phyloP scores from a whole-genome alignment of 345 rosid genomes.

The Pseudoturritis turrita region DNA sequence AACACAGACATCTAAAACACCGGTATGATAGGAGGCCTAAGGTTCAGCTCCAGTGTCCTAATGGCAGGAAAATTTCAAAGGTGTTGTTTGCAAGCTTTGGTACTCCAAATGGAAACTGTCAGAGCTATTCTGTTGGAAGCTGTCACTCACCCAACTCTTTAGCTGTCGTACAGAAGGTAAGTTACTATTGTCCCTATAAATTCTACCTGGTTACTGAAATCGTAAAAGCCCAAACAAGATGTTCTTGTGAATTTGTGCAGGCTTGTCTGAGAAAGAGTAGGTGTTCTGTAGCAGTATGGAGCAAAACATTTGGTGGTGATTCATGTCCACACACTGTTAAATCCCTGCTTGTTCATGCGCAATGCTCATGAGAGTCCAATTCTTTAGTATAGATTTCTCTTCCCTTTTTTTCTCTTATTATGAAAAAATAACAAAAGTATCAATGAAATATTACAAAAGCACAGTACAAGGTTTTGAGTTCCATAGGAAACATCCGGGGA shows the following conservation, averaged over 20 bases:
- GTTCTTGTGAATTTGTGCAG: slow-evolving; percentile 26
- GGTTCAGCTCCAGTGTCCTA: slow-evolving; percentile 37
- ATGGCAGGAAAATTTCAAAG: slow-evolving; percentile 34
- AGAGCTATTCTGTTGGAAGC: slow-evolving; percentile 38
- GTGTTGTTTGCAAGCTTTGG: slow-evolving; percentile 55
- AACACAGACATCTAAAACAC: slow-evolving; percentile 4
- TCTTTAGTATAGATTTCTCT: background rate
- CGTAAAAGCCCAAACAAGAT: background rate
- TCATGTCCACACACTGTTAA: slow-evolving; percentile 50
- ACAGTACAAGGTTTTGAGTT: slow-evolving; percentile 12
- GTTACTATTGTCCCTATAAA: slow-evolving; percentile 5
- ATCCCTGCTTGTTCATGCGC: slow-evolving; percentile 52
- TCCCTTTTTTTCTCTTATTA: background rate
- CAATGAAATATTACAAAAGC: slow-evolving; percentile 8
- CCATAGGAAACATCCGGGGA: background rate
- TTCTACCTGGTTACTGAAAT: background rate
- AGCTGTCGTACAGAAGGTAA: slow-evolving; percentile 43
- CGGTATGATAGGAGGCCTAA: slow-evolving; percentile 26
- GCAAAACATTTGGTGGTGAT: slow-evolving; percentile 37
- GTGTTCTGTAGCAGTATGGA: slow-evolving; percentile 45
- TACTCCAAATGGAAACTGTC: slow-evolving; percentile 47
- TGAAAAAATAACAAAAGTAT: slow-evolving; percentile 2
- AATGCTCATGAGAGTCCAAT: slow-evolving; percentile 37
- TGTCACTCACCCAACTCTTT: slow-evolving; percentile 48
- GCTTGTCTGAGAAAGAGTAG: slow-evolving; percentile 48